Evolutionary conservation across 352 stramenopile species (phyloP).

Genomic region (Phytophthora sansomeana): DNA sequence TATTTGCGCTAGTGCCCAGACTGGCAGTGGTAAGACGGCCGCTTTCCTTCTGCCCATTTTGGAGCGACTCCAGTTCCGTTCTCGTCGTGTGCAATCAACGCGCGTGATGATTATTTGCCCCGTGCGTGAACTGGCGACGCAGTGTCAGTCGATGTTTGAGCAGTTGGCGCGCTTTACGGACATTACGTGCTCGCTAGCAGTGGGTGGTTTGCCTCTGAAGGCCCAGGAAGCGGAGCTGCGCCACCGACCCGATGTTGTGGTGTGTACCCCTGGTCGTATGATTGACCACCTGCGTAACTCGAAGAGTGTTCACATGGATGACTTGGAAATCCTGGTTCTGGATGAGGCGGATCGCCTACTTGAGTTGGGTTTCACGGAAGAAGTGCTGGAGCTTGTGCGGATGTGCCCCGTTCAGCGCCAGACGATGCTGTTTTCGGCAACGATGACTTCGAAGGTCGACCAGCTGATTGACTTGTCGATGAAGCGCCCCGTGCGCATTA

Average conservation of each 20-base stretch:
- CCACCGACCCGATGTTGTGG: conserved; percentile 96
- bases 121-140: conserved; percentile 97
- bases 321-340: conserved; percentile 97
- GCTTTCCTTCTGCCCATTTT: conserved; percentile 98
- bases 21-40: conserved; percentile 98
- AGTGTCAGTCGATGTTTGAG: conserved; percentile 96
- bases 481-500: conserved; percentile 96
- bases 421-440: conserved; percentile 99
- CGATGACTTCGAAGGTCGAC: conserved; percentile 98
- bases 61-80: conserved; percentile 96
- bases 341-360: conserved; percentile 96
- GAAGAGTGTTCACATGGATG: conserved; percentile 96
- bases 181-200: conserved; percentile 92
- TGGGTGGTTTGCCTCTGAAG: conserved; percentile 93
- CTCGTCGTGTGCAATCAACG: conserved; percentile 86
- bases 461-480: conserved; percentile 97
- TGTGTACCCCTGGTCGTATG: conserved; percentile 98
- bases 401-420: conserved; percentile 95
- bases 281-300: conserved; percentile 99
- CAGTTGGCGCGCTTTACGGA: conserved; percentile 97
- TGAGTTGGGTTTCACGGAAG: conserved; percentile 98
- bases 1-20: conserved; percentile 97
- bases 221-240: conserved; percentile 96
- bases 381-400: conserved; percentile 96
- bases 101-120: conserved; percentile 97